These are phyloP conservation scores for Triticum aestivum DNA, from an alignment of 176 grass and related monocot genomes.

Conservation along the genomic window IWGSC_CS_RefSeq_v2.1 NC_057800.1:605549245-605549744, in stretches of 20 bases:
- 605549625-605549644: conserved; percentile 56
- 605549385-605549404: conserved; percentile 1
- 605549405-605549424: background rate
- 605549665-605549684: conserved; percentile 72
- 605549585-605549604: conserved; percentile 31
- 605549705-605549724: conserved; percentile 71
- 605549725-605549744: conserved; percentile 77
- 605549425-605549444: background rate
- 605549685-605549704: conserved; percentile 61
- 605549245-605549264: background rate
- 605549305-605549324: background rate
- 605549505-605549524: conserved; percentile 60
- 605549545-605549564: conserved; percentile 51
- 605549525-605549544: conserved; percentile 47
- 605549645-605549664: conserved; percentile 36
- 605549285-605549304: background rate
- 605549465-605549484: conserved; percentile 55
- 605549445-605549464: background rate
- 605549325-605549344: background rate
- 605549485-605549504: conserved; percentile 59
- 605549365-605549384: conserved; percentile 32
- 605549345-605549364: background rate
- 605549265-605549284: background rate
- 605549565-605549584: conserved; percentile 50
- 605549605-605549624: conserved; percentile 88